Evolutionary conservation across 768 basidiomycete species (phyloP).

Genomic region (Lentinula sp.): DNA sequence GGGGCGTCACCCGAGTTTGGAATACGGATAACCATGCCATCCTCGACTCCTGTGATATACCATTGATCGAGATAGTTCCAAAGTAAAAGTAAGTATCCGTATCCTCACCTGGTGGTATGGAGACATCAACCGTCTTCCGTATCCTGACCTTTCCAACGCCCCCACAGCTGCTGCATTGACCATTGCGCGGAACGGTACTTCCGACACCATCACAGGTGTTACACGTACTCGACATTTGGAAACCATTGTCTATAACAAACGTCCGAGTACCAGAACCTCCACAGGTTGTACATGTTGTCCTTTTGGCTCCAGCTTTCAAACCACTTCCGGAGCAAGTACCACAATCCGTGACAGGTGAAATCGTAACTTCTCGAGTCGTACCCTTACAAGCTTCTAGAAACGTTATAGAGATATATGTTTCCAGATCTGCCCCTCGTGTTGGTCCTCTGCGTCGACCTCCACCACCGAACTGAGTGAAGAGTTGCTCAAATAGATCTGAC

Average conservation of each 20-base stretch:
- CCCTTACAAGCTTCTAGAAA: slow-evolving; percentile 98
- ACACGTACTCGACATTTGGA: slow-evolving; percentile 96
- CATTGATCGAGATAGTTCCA: slow-evolving; percentile 3
- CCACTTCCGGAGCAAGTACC: slow-evolving; percentile 80
- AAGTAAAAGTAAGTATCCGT: slow-evolving; percentile 10
- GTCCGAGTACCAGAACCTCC: slow-evolving; percentile 84
- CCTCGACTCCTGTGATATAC: slow-evolving; percentile 68
- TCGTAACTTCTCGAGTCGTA: slow-evolving; percentile 62
- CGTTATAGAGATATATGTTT: slow-evolving; percentile 64
- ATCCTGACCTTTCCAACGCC: slow-evolving; percentile 86
- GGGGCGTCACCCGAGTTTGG: slow-evolving; percentile 82
- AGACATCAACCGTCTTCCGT: slow-evolving; percentile 71
- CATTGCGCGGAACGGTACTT: slow-evolving; percentile 67
- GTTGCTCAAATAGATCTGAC: slow-evolving; percentile 75
- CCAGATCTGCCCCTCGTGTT: slow-evolving; percentile 74
- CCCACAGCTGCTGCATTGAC: slow-evolving; percentile 73
- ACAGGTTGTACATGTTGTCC: slow-evolving; percentile 73
- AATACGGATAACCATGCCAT: slow-evolving; percentile 87
- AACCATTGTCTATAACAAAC: slow-evolving; percentile 87
- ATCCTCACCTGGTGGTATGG: slow-evolving; percentile 75
- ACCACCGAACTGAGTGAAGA: slow-evolving; percentile 66
- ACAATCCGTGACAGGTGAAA: slow-evolving; percentile 82
- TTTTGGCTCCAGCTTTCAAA: slow-evolving; percentile 80
- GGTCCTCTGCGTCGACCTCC: slow-evolving; percentile 42
- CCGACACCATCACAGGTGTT: slow-evolving; percentile 77